Evolutionary conservation across 1,139 yeast species (phyloP), one percentile per base, ranked within the genome.

Genomic region (Magnusiomyces suaveolens): DNA sequence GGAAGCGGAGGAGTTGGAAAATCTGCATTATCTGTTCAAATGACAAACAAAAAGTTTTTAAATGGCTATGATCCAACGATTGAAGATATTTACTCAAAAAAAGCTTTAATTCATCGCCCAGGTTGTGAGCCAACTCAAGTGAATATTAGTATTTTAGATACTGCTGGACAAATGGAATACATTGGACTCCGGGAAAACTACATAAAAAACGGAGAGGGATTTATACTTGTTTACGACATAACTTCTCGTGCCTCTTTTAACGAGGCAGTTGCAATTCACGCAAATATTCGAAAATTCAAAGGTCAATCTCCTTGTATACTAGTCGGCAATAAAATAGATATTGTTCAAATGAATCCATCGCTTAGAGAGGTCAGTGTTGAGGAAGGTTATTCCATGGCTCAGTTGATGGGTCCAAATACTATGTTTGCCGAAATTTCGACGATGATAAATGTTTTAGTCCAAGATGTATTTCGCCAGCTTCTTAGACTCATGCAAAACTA

Each of bases 1-100:
- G 97, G 97, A 57, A 96, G 96, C 48, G 97, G 97, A 69, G 96
- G 96, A 72, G 97, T 89, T 58, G 97, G 97, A 73, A 89, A 89
- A 70, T 84, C 95, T 24, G 96, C 97, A 10, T 75, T 89, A 60
- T 89, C 97, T 49, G 89, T 90, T 59, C 95, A 90, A 41, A 76
- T 82, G 50, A 52, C 54, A 3, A 52, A 50, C 23, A 38, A 51
- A 8, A 54, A 52, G 43, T 56, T 56, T 39, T 95, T 90, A 44
- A 96, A 88, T 68, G 96, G 92, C 49, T 69, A 69, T 55, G 72
- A 94, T 72, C 98, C 98, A n/a, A 92, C 98, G 21, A 92, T 92
- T 65, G 98, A 92, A 71, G 98, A 92, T 69, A 87, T 96, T 1
- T 92, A 92, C 46, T 43, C 56, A 12, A 52, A 54, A 24, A 14